Base-by-base conservation (phyloP, 768 basidiomycete species). In the Suillus luteus region DNA sequence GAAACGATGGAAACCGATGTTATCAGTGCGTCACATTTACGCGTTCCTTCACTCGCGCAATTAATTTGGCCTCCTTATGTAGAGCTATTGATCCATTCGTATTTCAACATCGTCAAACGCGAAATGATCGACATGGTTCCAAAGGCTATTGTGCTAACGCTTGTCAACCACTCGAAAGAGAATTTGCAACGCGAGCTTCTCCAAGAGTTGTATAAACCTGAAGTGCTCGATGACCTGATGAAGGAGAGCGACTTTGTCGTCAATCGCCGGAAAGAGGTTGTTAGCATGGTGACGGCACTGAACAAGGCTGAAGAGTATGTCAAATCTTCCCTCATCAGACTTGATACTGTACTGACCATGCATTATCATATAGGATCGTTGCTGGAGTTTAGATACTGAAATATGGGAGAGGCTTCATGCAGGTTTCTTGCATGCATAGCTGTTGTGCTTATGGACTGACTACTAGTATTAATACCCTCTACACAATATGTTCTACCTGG, bases 71-170 rank as follows among this genome's bases (percentile, higher is more conserved):
- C 37, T 66, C 6, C 55, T 51, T 11, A 14, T 46, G 37, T 72
- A 96, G 95, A 99, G 78, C 84, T 98, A 55, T 87, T 99, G 72
- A 99, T 99, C 70, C 85, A 92, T 75, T 97, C 95, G 5, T 98
- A 98, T 78, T 98, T 92, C 84, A 95, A 97, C 79, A 95, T 98
- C 68, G 94, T 98, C 62, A 99, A 99, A 81, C 90, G 96, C 64
- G 96, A 98, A 78, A 95, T 99, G 92, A 99, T 99, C 71, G 96
- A 99, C 78, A 97, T 97, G 95, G 93, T 99, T 31, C 96, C 96
- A 9, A 99, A 99, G 77, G 93, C 93, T 19, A 94, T 97, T 74
- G 87, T 91, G 11, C 80, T 92, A 67, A 98, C 93, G 17, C 86
- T 99, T 41, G 96, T 99, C 58, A 91, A 88, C 73, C 88, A 89